Base-by-base conservation (phyloP, 2,329 filamentous ascomycete species). In the Aureobasidium musti region DNA sequence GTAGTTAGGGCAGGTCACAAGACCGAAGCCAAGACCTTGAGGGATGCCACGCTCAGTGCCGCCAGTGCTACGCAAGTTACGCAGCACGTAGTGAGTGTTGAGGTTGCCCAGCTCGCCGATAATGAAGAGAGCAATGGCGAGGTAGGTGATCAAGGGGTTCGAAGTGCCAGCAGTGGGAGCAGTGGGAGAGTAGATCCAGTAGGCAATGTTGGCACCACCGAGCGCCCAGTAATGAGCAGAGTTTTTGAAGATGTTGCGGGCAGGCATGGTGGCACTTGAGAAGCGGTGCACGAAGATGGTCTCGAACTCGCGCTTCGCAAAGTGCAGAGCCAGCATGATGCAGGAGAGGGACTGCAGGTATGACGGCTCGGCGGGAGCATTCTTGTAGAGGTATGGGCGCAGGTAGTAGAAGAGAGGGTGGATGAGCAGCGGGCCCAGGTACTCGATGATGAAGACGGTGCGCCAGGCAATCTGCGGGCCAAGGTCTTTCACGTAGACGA, bases 1-100 rank as follows among this genome's bases (percentile, higher is more conserved):
- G 82, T 99, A 99, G 82, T 99, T 99, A 49, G 95, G 95, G 81
- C 93, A 96, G 14, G 95, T 99, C 63, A 99, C 94, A 41, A 91
- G 80, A 70, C 82, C 83, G 79, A 97, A 98, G 35, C 93, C 91
- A 67, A 94, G 87, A 30, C 95, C 95, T 67, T 82, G 82, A 1
- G 95, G 95, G 70, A 99, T 96, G 72, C 92, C 92, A 68, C 94
- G 86, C 77, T 96, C 92, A 1, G 90, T 94, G 70, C 89, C 90
- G 66, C 93, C 93, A 0, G 86, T 83, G 66, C 87, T 89, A 60
- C 95, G 89, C 69, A 99, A 85, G 68, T 86, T 84, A 33, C 90
- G 87, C 28, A 99, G 85, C 64, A 91, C 89, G 71, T 89, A 77
- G 79, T 99, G 95, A 1, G 93, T 87, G 69, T 88, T 83, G 69